Conservation (phyloP, 2,329 filamentous ascomycete species). For the Basipetospora chlamydospora region DNA sequence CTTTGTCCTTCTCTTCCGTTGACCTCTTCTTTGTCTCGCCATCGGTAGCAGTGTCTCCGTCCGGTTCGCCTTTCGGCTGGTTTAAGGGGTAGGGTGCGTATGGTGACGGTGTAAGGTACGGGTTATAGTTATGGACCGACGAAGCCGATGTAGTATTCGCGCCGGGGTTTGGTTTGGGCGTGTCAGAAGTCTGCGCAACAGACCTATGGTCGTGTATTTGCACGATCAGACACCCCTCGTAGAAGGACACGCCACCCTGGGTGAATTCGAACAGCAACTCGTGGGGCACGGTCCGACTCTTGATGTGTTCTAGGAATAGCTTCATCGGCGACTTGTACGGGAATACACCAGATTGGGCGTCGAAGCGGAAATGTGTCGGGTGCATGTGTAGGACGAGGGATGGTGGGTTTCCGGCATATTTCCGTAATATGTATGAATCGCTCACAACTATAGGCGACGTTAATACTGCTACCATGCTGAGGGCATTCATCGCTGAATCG, state of each 20-base stretch:
- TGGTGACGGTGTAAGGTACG: constrained; percentile 78
- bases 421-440: constrained; percentile 77
- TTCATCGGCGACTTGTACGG: constrained; percentile 87
- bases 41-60: constrained; percentile 10
- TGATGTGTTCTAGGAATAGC: constrained; percentile 62
- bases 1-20: constrained; percentile 34
- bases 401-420: constrained; percentile 59
- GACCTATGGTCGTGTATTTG: constrained; percentile 82
- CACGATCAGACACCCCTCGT: constrained; percentile 90
- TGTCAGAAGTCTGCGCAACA: constrained; percentile 43
- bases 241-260: constrained; percentile 61
- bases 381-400: constrained; percentile 81
- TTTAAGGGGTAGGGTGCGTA: constrained; percentile 61
- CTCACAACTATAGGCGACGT: too few relatives aligned
- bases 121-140: constrained; percentile 86
- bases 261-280: constrained; percentile 72
- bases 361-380: constrained; percentile 76
- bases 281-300: constrained; percentile 66
- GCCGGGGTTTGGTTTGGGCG: constrained; percentile 32
- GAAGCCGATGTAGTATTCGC: constrained; percentile 53
- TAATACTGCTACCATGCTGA: too few relatives aligned
- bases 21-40: constrained; percentile 23
- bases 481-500: not conserved
- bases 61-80: constrained; percentile 23
- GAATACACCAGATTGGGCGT: constrained; percentile 86